A percentile compares a stretch with the other conserved stretches of the same genome.
Conservation (phyloP, 306 rosid genomes). For the Sicyos baderoa region DNA sequence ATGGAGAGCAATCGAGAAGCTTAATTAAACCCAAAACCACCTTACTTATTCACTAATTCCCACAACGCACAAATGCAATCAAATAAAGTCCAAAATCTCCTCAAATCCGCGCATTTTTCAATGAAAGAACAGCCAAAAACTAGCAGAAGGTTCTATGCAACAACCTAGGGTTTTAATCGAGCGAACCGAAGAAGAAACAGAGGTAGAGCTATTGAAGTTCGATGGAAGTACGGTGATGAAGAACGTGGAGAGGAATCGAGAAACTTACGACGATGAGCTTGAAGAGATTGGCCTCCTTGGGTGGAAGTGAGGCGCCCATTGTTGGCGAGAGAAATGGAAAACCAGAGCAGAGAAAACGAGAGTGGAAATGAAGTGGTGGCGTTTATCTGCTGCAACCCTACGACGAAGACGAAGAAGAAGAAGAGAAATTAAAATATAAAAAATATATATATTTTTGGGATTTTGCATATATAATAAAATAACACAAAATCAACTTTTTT, state of each 20-base stretch:
- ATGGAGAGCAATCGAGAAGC: slow-evolving; percentile 25
- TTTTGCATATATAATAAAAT: no score
- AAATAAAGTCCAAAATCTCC: no score
- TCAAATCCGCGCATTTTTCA: no score
- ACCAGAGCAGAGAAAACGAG: background rate
- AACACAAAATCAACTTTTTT: no score
- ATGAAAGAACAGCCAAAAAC: no score
- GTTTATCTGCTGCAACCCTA: slow-evolving; percentile 71
- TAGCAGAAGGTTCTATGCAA: no score
- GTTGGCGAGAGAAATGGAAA: slow-evolving; percentile 22
- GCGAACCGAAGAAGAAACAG: slow-evolving; percentile 4
- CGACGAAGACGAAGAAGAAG: slow-evolving; percentile 24
- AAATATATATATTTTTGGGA: background rate
- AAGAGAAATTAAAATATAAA: background rate
- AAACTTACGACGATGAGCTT: slow-evolving; percentile 92
- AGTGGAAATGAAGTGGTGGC: slow-evolving; percentile 33
- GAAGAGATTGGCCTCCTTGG: slow-evolving; percentile 94
- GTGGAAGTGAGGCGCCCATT: slow-evolving; percentile 93
- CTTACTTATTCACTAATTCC: no score
- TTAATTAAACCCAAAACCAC: no score
- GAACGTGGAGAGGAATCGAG: slow-evolving; percentile 26
- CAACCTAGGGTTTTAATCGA: slow-evolving; percentile 6
- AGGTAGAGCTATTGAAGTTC: slow-evolving; percentile 7
- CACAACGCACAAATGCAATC: no score
- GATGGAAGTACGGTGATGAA: slow-evolving; percentile 25